These are phyloP conservation scores for Coemansia sp. DNA, from an alignment of 192 early-diverging fungal species.

Conservation along the genomic window DNA sequence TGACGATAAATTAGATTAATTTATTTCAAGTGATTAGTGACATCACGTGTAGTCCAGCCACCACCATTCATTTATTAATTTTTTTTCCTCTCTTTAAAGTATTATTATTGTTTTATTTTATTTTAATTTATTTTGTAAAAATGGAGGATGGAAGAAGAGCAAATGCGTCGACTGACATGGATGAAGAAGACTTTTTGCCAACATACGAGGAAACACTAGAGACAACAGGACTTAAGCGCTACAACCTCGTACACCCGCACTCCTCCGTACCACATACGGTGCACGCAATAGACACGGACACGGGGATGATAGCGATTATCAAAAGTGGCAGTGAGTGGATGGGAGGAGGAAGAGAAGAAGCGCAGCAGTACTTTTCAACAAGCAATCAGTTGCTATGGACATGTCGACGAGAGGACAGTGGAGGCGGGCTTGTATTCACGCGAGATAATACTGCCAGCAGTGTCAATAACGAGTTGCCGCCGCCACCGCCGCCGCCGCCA, in stretches of 20 bases:
- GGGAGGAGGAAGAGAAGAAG: no score
- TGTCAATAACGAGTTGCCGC: no score
- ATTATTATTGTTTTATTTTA: no score
- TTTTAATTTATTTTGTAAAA: no score
- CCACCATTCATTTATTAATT: no score
- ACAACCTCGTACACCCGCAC: conserved; percentile 27
- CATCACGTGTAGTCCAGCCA: no score
- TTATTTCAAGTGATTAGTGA: no score
- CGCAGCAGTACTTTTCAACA: conserved; percentile 1
- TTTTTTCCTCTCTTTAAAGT: no score
- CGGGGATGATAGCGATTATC: no score
- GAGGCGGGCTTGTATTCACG: conserved; percentile 41
- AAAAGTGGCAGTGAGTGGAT: no score
- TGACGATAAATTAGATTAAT: no score
- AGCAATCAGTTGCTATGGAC: conserved; percentile 19
- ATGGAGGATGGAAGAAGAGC: no score
- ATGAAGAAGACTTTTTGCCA: conserved; percentile 19
- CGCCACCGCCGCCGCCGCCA: conserved; percentile 6
- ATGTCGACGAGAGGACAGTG: conserved; percentile 19
- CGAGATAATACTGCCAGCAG: background rate
- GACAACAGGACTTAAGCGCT: conserved; percentile 20
- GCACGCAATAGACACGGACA: conserved; percentile 24
- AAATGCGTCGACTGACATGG: background rate
- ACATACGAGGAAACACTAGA: conserved; percentile 51
- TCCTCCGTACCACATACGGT: conserved; percentile 27